Evolutionary conservation across 2,329 filamentous ascomycete species (phyloP).

Genomic region (Clathrospora elynae): DNA sequence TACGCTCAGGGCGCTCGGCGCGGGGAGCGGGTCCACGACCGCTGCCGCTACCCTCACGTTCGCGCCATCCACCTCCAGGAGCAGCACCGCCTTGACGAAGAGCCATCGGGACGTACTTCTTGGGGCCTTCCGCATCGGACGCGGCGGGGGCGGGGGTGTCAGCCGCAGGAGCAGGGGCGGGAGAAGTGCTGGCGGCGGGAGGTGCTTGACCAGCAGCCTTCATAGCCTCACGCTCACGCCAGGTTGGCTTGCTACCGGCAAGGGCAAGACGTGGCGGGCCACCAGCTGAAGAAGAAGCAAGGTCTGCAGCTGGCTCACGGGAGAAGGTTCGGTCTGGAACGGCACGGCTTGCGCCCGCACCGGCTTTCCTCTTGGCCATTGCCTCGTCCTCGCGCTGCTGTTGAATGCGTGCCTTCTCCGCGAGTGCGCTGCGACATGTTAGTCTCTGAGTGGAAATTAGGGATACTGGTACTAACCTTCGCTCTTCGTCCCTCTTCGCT

Average conservation of each 20-base stretch:
- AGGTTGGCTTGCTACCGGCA: slow-evolving; percentile 66
- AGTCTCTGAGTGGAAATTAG: slow-evolving; percentile 30
- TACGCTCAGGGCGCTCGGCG: slow-evolving; percentile 17
- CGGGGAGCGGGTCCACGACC: slow-evolving; percentile 37
- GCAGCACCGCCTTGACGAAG: slow-evolving; percentile 47
- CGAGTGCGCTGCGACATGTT: slow-evolving; percentile 60
- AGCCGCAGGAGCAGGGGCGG: slow-evolving; percentile 34
- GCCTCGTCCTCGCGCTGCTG: slow-evolving; percentile 87
- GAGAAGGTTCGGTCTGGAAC: slow-evolving; percentile 34
- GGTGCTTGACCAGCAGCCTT: slow-evolving; percentile 42
- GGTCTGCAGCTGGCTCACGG: slow-evolving; percentile 43
- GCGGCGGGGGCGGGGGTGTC: slow-evolving; percentile 43
- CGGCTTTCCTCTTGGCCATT: slow-evolving; percentile 67
- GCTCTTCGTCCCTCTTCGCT: slow-evolving; percentile 62
- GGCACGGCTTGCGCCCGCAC: slow-evolving; percentile 43
- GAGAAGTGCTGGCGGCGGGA: slow-evolving; percentile 43
- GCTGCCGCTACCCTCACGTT: slow-evolving; percentile 41
- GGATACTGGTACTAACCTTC: slow-evolving; percentile 55
- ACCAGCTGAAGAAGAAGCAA: slow-evolving; percentile 47
- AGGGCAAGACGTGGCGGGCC: slow-evolving; percentile 68
- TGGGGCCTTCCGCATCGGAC: slow-evolving; percentile 41
- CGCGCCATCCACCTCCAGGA: slow-evolving; percentile 45
- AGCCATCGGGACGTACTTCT: slow-evolving; percentile 55
- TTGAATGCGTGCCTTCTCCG: slow-evolving; percentile 69
- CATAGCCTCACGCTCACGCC: slow-evolving; percentile 73